Evolutionary conservation across 768 basidiomycete genomes (phyloP).

Genomic region (Daedaleopsis sinensis): DNA sequence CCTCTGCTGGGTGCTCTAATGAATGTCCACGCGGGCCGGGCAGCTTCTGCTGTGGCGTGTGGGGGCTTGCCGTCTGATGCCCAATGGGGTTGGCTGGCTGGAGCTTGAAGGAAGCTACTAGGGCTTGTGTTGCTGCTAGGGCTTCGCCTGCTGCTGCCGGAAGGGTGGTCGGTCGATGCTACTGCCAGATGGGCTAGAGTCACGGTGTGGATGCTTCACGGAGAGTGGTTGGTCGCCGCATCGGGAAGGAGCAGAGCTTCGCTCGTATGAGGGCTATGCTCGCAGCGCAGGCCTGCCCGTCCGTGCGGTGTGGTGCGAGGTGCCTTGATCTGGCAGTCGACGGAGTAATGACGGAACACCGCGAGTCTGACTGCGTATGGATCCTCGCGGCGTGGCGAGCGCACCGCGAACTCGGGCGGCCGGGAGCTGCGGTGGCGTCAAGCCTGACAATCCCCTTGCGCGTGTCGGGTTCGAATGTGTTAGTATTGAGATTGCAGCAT

Average conservation of each 20-base stretch:
- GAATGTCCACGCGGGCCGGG: background rate
- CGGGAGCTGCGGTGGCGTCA: background rate
- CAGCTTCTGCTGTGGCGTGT: background rate
- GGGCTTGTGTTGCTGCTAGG: too few species aligned
- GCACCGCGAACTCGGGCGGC: too few species aligned
- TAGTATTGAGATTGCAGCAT: background rate
- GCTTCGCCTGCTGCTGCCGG: too few species aligned
- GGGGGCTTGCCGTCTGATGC: too few species aligned
- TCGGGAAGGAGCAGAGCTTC: conserved; percentile 13
- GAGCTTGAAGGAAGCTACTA: too few species aligned
- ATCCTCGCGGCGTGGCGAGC: background rate
- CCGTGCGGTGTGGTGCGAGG: conserved; percentile 1
- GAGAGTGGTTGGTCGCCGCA: background rate
- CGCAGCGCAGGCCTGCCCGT: too few species aligned
- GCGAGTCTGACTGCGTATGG: conserved; percentile 14
- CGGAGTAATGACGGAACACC: background rate
- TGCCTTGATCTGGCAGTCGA: conserved; percentile 11
- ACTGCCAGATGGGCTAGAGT: too few species aligned
- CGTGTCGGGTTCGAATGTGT: too few species aligned
- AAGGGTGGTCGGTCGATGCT: too few species aligned
- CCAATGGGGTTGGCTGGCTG: too few species aligned
- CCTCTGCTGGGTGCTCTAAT: too few species aligned
- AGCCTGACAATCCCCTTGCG: too few species aligned
- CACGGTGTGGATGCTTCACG: background rate
- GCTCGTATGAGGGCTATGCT: background rate